phyloP scores from a whole-genome alignment of 2,329 filamentous ascomycete species.

The Aspergillus sp. region DNA sequence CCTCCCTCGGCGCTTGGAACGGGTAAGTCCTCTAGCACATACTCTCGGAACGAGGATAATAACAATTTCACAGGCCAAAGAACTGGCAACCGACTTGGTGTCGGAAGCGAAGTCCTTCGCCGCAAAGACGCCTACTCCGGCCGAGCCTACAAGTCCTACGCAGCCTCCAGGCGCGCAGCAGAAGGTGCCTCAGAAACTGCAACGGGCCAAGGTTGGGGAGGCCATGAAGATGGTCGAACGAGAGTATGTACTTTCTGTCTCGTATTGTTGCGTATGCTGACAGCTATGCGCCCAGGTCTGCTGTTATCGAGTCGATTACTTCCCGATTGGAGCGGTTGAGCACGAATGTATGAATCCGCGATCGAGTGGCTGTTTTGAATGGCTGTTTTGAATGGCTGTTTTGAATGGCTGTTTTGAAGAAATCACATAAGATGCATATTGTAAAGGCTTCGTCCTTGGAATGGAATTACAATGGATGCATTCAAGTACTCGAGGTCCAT shows the following conservation, averaged over 20 bases:
- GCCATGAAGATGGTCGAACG: constrained; percentile 43
- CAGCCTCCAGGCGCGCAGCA: constrained; percentile 21
- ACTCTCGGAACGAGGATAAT: constrained; percentile 2
- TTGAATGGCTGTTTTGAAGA: no score
- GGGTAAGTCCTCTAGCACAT: constrained; percentile 20
- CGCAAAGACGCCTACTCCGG: constrained; percentile 16
- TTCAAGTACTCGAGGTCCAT: no score
- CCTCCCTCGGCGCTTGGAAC: constrained; percentile 30
- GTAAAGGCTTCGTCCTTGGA: no score
- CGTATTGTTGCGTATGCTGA: constrained; percentile 5
- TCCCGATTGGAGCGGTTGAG: constrained; percentile 32
- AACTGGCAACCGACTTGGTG: constrained; percentile 28
- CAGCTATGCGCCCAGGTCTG: constrained; percentile 21
- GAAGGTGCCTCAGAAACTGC: constrained; percentile 33
- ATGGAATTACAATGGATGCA: no score
- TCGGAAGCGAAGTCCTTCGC: constrained; percentile 27
- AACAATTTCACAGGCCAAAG: constrained; percentile 27
- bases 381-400: no score
- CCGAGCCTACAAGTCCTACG: constrained; percentile 20
- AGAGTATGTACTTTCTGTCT: constrained; percentile 27
- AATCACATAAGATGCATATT: no score
- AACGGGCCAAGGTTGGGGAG: constrained; percentile 38
- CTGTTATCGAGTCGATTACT: constrained; percentile 36
- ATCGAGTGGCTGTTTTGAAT: no score
- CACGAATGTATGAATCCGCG: constrained; percentile 24